Evolutionary conservation across 192 early-diverging fungal species (phyloP), one percentile per base, ranked within the genome.

Genomic region (Gamsiella multidivaricata): DNA sequence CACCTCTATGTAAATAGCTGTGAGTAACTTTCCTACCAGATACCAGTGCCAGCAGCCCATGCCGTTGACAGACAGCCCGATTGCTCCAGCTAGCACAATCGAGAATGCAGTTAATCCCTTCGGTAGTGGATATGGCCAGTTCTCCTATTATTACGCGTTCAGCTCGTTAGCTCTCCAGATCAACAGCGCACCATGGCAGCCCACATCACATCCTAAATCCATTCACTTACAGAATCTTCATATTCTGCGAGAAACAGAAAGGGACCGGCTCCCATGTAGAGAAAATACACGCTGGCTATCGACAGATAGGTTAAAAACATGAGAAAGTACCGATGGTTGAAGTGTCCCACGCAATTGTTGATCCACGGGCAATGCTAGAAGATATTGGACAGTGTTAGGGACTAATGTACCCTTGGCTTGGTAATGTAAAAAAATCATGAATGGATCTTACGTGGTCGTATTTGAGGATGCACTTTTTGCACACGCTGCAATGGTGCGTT

Each of bases 401-500:
- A n/a, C n/a, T n/a, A n/a, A n/a, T n/a, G n/a, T n/a, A n/a, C n/a
- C n/a, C n/a, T n/a, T n/a, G n/a, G n/a, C n/a, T 10, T 14, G 39
- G 8, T 7, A 7, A 41, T 41, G 39, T 41, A 7, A 10, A 41
- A 7, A 41, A 41, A 41, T 7, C 8, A 7, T 41, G 39, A 7
- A 11, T 20, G 23, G 20, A 10, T 5, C 55, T 41, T 69, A 69
- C 67, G 61, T 94, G 92, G 74, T 94, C 92, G 68, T 92, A 91
- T 60, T 84, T 87, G 49, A 94, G 75, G 25, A 94, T 89, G 61
- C 92, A 94, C n/a, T 69, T 55, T 25, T 85, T 87, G 62, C 91
- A 92, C 17, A 90, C 80, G 49, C 89, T 91, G 59, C 92, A 93
- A 69, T 93, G 92, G 60, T 93, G 92, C 11, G 91, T 81, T 39